A percentile compares a stretch with the other conserved stretches of the same genome.
These are phyloP conservation scores for Gliomastix tumulicola DNA, from an alignment of 2,329 filamentous ascomycete species.

Conservation along the genomic window DNA sequence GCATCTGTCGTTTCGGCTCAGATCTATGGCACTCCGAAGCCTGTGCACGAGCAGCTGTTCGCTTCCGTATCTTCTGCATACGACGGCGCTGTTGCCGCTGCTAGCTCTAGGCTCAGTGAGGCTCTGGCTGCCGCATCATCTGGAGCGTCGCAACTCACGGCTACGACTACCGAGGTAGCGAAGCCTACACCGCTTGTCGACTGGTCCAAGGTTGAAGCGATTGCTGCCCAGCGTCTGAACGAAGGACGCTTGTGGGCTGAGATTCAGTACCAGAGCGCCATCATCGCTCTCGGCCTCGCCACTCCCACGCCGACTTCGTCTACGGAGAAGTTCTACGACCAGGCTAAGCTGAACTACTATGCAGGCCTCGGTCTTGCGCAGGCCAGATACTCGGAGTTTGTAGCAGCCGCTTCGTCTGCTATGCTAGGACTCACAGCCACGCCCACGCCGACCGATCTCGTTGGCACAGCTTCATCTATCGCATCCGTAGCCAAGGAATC, in stretches of 20 bases:
- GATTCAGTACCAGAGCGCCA: slow-evolving; percentile 63
- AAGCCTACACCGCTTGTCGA: slow-evolving; percentile 29
- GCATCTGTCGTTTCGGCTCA: slow-evolving; percentile 61
- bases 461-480: slow-evolving; percentile 39
- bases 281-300: slow-evolving; percentile 55
- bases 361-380: slow-evolving; percentile 73
- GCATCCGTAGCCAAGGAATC: slow-evolving; percentile 42
- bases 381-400: slow-evolving; percentile 69
- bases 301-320: slow-evolving; percentile 39
- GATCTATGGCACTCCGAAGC: slow-evolving; percentile 61
- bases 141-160: slow-evolving; percentile 31
- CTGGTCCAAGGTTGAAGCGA: slow-evolving; percentile 47
- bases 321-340: slow-evolving; percentile 53
- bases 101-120: slow-evolving; percentile 49
- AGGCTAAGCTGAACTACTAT: slow-evolving; percentile 63
- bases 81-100: slow-evolving; percentile 55
- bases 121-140: slow-evolving; percentile 45
- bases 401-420: slow-evolving; percentile 64
- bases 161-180: slow-evolving; percentile 35
- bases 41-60: slow-evolving; percentile 61
- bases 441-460: slow-evolving; percentile 47
- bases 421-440: slow-evolving; percentile 53
- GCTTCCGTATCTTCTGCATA: slow-evolving; percentile 64
- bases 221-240: slow-evolving; percentile 63
- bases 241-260: slow-evolving; percentile 67